phyloP scores from a whole-genome alignment of 192 early-diverging fungal genomes.

The Coemansia sp. region DNA sequence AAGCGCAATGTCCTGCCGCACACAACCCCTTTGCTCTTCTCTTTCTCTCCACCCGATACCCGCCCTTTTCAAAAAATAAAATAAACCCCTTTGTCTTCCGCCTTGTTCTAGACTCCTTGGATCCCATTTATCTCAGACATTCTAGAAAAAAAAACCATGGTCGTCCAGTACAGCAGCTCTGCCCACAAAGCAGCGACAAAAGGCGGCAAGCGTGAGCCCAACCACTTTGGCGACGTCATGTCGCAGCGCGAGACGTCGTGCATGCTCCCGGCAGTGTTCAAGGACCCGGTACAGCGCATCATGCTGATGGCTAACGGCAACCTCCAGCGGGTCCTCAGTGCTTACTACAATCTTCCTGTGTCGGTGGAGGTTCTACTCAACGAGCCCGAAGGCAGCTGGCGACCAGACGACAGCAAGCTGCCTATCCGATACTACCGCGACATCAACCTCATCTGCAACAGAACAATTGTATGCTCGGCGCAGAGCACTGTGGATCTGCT shows the following conservation, averaged over 20 bases:
- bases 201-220: slow-evolving; percentile 38
- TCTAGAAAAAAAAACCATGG: slow-evolving; percentile 15
- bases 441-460: slow-evolving; percentile 54
- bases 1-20: not conserved
- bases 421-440: slow-evolving; percentile 44
- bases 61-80: not conserved
- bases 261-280: slow-evolving; percentile 50
- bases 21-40: not conserved
- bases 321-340: slow-evolving; percentile 54
- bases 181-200: slow-evolving; percentile 13
- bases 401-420: slow-evolving; percentile 13
- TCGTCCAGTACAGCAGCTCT: slow-evolving; percentile 38
- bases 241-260: slow-evolving; percentile 54
- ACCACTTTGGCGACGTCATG: slow-evolving; percentile 56
- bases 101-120: slow-evolving; percentile 2
- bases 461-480: slow-evolving; percentile 43
- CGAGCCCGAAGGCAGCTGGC: slow-evolving; percentile 26
- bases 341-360: slow-evolving; percentile 56
- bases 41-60: not conserved
- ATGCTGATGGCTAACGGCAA: slow-evolving; percentile 57
- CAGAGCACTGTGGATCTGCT: slow-evolving; percentile 47
- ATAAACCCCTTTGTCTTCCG: not conserved
- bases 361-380: slow-evolving; percentile 47
- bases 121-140: not conserved
- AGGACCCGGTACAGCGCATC: slow-evolving; percentile 52